phyloP scores from a whole-genome alignment of 2,329 filamentous ascomycete species.

The Didymella exigua region DNA sequence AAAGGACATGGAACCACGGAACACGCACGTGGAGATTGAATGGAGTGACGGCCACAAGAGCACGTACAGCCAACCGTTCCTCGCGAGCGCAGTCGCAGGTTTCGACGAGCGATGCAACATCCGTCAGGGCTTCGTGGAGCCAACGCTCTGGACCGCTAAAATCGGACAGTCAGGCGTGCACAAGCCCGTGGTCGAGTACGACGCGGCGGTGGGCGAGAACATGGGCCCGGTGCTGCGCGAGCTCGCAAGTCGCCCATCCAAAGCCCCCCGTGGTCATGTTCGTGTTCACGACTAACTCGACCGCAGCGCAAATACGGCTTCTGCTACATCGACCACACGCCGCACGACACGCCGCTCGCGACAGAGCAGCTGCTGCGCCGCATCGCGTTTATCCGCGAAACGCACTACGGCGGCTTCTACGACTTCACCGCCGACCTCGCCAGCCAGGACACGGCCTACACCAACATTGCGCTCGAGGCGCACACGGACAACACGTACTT shows the following conservation, averaged over 20 bases:
- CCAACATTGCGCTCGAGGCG: constrained; percentile 76
- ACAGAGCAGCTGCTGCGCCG: constrained; percentile 77
- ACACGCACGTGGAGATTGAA: constrained; percentile 1
- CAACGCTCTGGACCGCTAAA: constrained; percentile 50
- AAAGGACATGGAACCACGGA: not conserved
- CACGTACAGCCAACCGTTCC: constrained; percentile 68
- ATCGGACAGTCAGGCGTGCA: constrained; percentile 26
- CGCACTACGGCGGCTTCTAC: constrained; percentile 85
- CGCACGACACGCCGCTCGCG: constrained; percentile 64
- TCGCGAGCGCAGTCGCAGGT: constrained; percentile 49
- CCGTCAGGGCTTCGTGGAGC: constrained; percentile 41
- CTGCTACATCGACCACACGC: constrained; percentile 74
- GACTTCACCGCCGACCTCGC: constrained; percentile 91
- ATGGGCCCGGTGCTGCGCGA: constrained; percentile 61
- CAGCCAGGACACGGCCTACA: constrained; percentile 90
- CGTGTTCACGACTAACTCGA: no score
- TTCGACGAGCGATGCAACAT: constrained; percentile 48
- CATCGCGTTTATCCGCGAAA: constrained; percentile 85
- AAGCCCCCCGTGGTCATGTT: no score
- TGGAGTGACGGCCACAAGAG: constrained; percentile 70
- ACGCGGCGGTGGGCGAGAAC: constrained; percentile 60
- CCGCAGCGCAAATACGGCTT: constrained; percentile 72
- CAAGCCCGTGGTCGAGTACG: constrained; percentile 66
- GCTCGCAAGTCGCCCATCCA: constrained; percentile 56
- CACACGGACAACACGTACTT: constrained; percentile 98